Evolutionary conservation across 2,329 filamentous ascomycete genomes (phyloP).

Genomic region (Herpomyces periplanetae): DNA sequence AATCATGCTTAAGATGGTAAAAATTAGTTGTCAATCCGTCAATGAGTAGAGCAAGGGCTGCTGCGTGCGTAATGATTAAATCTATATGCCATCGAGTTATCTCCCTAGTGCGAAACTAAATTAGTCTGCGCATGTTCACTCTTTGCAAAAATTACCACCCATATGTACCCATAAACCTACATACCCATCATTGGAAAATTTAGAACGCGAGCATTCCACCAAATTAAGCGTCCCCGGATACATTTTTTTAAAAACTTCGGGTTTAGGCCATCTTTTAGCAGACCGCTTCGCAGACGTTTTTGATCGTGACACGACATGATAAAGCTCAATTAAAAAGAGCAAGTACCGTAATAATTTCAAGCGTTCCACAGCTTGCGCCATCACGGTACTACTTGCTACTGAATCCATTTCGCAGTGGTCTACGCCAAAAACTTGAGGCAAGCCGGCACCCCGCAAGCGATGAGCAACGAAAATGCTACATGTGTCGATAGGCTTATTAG

Average conservation of each 20-base stretch:
- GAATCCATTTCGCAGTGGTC: slow-evolving; percentile 13
- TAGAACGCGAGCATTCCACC: slow-evolving; percentile 22
- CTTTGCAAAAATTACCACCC: slow-evolving; percentile 1
- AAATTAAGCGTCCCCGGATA: slow-evolving; percentile 20
- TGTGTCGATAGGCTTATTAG: slow-evolving; percentile 14
- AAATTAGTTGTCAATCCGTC: slow-evolving; percentile 35
- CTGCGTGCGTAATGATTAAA: slow-evolving; percentile 29
- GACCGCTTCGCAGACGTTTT: too few species aligned
- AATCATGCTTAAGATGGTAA: slow-evolving; percentile 24
- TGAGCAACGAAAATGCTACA: slow-evolving; percentile 22
- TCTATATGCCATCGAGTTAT: slow-evolving; percentile 32
- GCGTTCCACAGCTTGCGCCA: too few species aligned
- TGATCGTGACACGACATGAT: slow-evolving; percentile 7
- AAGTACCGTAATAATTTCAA: slow-evolving; percentile 13
- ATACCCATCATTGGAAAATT: slow-evolving; percentile 19
- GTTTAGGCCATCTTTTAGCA: slow-evolving; percentile 17
- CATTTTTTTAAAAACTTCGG: slow-evolving; percentile 17
- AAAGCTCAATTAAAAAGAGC: slow-evolving; percentile 11
- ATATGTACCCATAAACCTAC: slow-evolving; percentile 3
- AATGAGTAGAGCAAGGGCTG: slow-evolving; percentile 25
- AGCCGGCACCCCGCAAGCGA: too few species aligned
- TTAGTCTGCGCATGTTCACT: background rate
- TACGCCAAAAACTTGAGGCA: slow-evolving; percentile 12
- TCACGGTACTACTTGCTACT: too few species aligned
- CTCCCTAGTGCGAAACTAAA: slow-evolving; percentile 7